Percentiles rank a stretch among this genome's conserved stretches.
phyloP scores from a whole-genome alignment of 2,329 filamentous ascomycete species.

The Stenocarpella maydis region DNA sequence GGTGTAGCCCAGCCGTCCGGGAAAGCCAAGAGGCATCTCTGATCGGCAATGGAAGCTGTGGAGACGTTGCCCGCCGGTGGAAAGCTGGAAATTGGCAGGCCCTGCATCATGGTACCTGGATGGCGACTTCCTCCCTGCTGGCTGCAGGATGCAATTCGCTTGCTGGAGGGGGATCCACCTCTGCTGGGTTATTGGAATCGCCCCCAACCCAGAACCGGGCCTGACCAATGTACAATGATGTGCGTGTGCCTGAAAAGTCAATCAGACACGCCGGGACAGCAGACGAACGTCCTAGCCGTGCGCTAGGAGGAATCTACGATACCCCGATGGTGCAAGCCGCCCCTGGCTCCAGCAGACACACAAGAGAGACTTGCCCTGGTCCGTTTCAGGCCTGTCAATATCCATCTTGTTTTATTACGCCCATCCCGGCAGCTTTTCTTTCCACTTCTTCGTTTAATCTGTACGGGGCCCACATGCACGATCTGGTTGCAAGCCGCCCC shows the following conservation, averaged over 20 bases:
- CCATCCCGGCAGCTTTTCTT: slow-evolving; percentile 26
- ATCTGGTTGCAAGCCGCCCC: slow-evolving; percentile 32
- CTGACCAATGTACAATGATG: slow-evolving; percentile 22
- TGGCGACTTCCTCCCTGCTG: slow-evolving; percentile 26
- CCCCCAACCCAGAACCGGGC: slow-evolving; percentile 25
- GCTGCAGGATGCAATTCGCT: slow-evolving; percentile 32
- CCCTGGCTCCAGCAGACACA: not conserved
- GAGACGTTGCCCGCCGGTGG: slow-evolving; percentile 23
- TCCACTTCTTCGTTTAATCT: slow-evolving; percentile 26
- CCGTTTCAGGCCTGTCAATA: slow-evolving; percentile 33
- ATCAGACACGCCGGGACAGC: slow-evolving; percentile 2
- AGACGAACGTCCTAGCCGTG: slow-evolving; percentile 12
- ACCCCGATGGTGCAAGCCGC: slow-evolving; percentile 8
- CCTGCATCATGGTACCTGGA: slow-evolving; percentile 25
- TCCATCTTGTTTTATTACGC: slow-evolving; percentile 32
- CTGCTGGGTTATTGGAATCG: slow-evolving; percentile 21
- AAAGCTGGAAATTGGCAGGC: slow-evolving; percentile 29
- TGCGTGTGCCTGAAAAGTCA: slow-evolving; percentile 21
- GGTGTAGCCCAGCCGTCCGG: not conserved
- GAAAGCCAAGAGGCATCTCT: slow-evolving; percentile 25
- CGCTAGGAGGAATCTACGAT: slow-evolving; percentile 24
- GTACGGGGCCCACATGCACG: slow-evolving; percentile 23
- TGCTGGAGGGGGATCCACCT: slow-evolving; percentile 19
- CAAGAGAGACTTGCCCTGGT: slow-evolving; percentile 1
- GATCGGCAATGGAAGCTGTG: slow-evolving; percentile 32